Percentiles rank a stretch among this genome's conserved stretches.
phyloP scores from a whole-genome alignment of 1,139 yeast genomes.

The Yamadazyma oceani region DNA sequence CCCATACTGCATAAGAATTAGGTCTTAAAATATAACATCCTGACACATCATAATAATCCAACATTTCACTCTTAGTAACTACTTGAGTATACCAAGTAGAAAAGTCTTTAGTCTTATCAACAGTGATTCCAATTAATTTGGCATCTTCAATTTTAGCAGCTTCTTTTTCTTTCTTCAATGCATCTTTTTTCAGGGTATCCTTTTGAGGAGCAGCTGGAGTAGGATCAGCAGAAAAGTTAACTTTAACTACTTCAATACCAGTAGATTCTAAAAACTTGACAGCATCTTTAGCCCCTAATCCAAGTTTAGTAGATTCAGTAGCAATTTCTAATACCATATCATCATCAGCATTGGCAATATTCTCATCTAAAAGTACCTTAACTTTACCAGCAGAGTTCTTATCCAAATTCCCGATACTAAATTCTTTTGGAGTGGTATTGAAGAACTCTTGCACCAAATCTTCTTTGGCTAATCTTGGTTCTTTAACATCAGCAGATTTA shows the following conservation, averaged over 20 bases:
- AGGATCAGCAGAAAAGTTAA: constrained; percentile 58
- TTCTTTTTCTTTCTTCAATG: constrained; percentile 35
- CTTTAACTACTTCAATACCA: constrained; percentile 53
- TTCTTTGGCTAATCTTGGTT: constrained; percentile 84
- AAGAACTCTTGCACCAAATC: constrained; percentile 73
- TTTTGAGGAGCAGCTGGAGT: constrained; percentile 30
- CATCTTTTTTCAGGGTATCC: constrained; percentile 27
- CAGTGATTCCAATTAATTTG: constrained; percentile 93
- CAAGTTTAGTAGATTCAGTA: constrained; percentile 58
- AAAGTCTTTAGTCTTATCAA: constrained; percentile 87
- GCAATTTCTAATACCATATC: constrained; percentile 56
- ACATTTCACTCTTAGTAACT: constrained; percentile 93
- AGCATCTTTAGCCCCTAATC: constrained; percentile 53
- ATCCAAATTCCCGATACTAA: constrained; percentile 60
- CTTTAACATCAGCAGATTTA: constrained; percentile 69
- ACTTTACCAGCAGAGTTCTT: constrained; percentile 60
- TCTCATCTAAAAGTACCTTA: constrained; percentile 64
- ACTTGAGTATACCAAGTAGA: constrained; percentile 98
- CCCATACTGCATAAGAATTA: constrained; percentile 94
- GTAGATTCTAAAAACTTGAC: constrained; percentile 54
- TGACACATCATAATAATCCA: constrained; percentile 97
- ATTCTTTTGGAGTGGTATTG: constrained; percentile 61
- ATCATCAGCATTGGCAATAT: constrained; percentile 43
- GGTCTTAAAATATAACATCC: constrained; percentile 99
- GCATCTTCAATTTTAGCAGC: constrained; percentile 78